phyloP scores from a whole-genome alignment of 768 basidiomycete species.

The Hortiboletus flavorubellus region DNA sequence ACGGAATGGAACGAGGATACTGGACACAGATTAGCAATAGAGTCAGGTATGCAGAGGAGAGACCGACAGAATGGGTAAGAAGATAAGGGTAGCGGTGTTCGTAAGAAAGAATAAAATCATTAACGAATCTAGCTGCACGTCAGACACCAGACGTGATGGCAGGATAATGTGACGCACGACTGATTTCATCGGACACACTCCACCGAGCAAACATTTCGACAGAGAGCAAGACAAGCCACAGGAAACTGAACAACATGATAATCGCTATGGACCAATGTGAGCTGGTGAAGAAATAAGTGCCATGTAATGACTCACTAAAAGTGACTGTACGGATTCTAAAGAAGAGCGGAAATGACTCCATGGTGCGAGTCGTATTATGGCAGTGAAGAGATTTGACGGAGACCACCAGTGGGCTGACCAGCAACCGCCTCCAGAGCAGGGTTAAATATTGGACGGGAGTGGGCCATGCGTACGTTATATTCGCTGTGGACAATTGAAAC shows the following conservation, averaged over 20 bases:
- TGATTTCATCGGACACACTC: constrained; percentile 40
- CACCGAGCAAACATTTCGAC: constrained; percentile 46
- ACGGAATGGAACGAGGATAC: constrained; percentile 46
- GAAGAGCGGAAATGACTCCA: constrained; percentile 32
- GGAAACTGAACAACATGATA: constrained; percentile 42
- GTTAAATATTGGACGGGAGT: constrained; percentile 6
- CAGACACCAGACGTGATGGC: neutral
- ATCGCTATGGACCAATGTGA: constrained; percentile 32
- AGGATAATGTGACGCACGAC: constrained; percentile 37
- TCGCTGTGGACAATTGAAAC: constrained; percentile 16
- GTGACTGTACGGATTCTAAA: constrained; percentile 28
- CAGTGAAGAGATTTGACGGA: constrained; percentile 18
- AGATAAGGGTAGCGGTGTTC: constrained; percentile 38
- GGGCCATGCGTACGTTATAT: constrained; percentile 5
- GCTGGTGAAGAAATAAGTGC: neutral
- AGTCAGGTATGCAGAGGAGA: neutral
- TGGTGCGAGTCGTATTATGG: constrained; percentile 1
- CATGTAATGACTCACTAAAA: constrained; percentile 24
- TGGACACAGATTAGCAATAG: constrained; percentile 17
- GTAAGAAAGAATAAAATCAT: constrained; percentile 42
- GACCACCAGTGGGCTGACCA: constrained; percentile 13
- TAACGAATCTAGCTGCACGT: constrained; percentile 30
- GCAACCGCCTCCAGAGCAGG: constrained; percentile 20
- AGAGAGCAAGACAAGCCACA: constrained; percentile 48
- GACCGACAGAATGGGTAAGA: constrained; percentile 44